A percentile compares a stretch with the other conserved stretches of the same genome.
Conservation (phyloP, 169 alveolate species). For the Plasmodium falciparum region DNA sequence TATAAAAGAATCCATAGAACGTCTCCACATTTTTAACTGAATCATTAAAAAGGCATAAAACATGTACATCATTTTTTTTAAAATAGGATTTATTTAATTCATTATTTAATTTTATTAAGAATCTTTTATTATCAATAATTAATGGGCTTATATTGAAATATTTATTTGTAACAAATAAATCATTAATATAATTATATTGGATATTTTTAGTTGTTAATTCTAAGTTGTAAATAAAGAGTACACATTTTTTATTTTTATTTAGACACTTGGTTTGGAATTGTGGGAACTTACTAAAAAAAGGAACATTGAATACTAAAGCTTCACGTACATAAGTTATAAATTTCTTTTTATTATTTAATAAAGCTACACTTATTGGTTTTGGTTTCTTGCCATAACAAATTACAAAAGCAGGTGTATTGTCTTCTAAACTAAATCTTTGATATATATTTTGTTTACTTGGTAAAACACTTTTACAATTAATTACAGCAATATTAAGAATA, state of each 20-base stretch:
- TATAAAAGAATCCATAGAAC: constrained; percentile 62
- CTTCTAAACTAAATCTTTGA: constrained; percentile 43
- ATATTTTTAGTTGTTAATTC: constrained; percentile 10
- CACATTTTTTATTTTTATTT: constrained; percentile 66
- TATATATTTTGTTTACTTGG: constrained; percentile 68
- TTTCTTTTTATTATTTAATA: constrained; percentile 51
- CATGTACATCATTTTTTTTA: constrained; percentile 66
- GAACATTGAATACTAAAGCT: constrained; percentile 59
- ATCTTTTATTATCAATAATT: constrained; percentile 45
- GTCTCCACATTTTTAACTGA: not conserved
- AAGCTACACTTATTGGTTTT: constrained; percentile 25
- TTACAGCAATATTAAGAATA: constrained; percentile 64
- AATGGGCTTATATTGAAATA: constrained; percentile 43
- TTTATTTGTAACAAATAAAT: constrained; percentile 67
- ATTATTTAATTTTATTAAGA: constrained; percentile 54
- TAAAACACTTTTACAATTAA: constrained; percentile 49
- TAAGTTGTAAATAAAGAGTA: constrained; percentile 24
- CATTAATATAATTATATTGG: constrained; percentile 72
- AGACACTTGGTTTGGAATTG: constrained; percentile 74
- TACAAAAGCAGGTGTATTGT: constrained; percentile 36
- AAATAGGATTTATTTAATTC: constrained; percentile 30
- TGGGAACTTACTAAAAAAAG: constrained; percentile 72
- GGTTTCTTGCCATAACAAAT: constrained; percentile 71
- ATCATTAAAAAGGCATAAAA: constrained; percentile 52
- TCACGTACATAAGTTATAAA: constrained; percentile 51